Evolutionary conservation across 2,329 filamentous ascomycete species (phyloP), one percentile per base, ranked within the genome.

Genomic region (Hymenoscyphus fructigenus): DNA sequence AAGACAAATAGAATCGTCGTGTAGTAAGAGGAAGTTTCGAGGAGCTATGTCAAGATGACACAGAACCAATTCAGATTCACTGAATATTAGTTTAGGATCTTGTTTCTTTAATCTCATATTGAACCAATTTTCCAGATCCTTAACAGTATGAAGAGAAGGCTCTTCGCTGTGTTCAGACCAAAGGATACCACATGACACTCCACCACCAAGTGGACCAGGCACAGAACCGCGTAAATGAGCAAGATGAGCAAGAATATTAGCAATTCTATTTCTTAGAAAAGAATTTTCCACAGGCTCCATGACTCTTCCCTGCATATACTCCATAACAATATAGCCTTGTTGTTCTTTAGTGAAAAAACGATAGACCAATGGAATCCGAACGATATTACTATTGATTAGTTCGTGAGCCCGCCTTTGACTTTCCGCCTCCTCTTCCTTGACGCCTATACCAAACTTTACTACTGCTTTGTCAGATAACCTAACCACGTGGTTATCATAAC

Each of bases 281-380:
- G 47, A 28, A 20, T 64, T 29, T 64, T 64, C 57, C 9, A 64
- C 32, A 57, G 57, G 20, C 47, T 64, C 28, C 38, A 64, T 15
- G 32, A 61, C 57, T 57, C 62, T 64, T 61, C 58, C 57, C 10
- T 64, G 9, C 32, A 64, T 64, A 64, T 64, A 64, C 47, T 64
- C 62, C 26, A 64, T 64, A 57, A 64, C 44, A 60, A 64, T 64
- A 61, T 64, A 60, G 29, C 62, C 58, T 44, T 29, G 47, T 60
- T 60, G 23, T 64, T 47, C 62, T 57, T 60, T 64, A 12, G 29
- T 64, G 29, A 64, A 64, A 64, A 60, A 64, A 34, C 62, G 57
- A 34, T 64, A 64, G 57, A 64, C 57, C 15, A 57, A 56, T 60
- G 41, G 62, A 60, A 64, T 28, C 56, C 47, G 50, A 64, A 64